phyloP scores from a whole-genome alignment of 805 yeast species.

The Candida endomychidarum region DNA sequence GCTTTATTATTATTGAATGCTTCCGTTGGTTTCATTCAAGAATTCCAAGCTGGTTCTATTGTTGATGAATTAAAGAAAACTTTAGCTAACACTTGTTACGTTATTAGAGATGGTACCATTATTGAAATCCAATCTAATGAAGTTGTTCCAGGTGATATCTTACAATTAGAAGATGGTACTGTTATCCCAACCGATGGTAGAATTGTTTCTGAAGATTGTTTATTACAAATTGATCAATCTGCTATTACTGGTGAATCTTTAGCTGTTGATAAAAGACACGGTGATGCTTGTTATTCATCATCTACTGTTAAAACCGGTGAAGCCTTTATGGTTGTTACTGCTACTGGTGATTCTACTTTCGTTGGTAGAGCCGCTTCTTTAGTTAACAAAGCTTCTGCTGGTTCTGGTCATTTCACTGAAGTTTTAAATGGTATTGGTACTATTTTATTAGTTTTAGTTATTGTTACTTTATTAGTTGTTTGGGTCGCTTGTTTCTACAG shows the following conservation, averaged over 20 bases:
- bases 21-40: conserved; percentile 93
- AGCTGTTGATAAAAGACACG: conserved; percentile 89
- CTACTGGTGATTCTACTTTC: conserved; percentile 94
- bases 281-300: conserved; percentile 87
- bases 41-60: conserved; percentile 97
- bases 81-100: conserved; percentile 84
- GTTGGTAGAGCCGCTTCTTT: conserved; percentile 97
- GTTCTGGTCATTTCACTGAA: conserved; percentile 95
- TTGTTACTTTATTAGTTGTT: conserved; percentile 81
- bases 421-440: conserved; percentile 98
- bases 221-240: conserved; percentile 92
- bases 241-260: conserved; percentile 97
- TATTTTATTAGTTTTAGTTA: conserved; percentile 82
- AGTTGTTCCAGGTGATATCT: conserved; percentile 93
- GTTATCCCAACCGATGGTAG: conserved; percentile 94
- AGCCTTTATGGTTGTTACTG: conserved; percentile 89
- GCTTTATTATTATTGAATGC: conserved; percentile 87
- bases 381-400: conserved; percentile 91
- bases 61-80: conserved; percentile 96
- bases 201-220: conserved; percentile 78
- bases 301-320: conserved; percentile 96
- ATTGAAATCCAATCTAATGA: conserved; percentile 78
- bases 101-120: conserved; percentile 77
- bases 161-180: conserved; percentile 89
- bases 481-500: conserved; percentile 96